Evolutionary conservation across 306 rosid species (phyloP).

Genomic region (Mimosa pudica): DNA sequence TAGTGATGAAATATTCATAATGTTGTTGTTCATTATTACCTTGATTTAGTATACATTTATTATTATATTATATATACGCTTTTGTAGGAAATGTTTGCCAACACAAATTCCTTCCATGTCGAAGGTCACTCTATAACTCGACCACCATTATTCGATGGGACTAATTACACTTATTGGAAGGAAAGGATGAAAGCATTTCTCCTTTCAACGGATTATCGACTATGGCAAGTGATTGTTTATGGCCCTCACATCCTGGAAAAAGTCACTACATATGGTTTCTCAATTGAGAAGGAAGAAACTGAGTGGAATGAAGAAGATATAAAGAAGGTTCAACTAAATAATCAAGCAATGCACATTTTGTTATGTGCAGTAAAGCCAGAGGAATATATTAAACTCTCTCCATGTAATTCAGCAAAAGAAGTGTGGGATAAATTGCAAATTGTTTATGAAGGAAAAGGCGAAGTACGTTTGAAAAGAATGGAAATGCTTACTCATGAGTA

Average conservation of each 20-base stretch:
- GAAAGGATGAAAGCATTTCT: not conserved
- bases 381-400: not conserved
- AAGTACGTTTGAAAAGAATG: too few relatives aligned
- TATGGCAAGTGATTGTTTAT: not conserved
- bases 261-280: too few relatives aligned
- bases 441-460: not conserved
- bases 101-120: not conserved
- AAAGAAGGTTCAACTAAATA: not conserved
- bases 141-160: not conserved
- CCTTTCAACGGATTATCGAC: not conserved
- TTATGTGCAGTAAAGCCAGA: not conserved
- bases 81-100: not conserved
- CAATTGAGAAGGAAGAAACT: too few relatives aligned
- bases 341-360: not conserved
- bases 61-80: too few relatives aligned
- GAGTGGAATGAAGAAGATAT: not conserved
- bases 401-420: not conserved
- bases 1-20: too few relatives aligned
- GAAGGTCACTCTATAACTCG: not conserved
- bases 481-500: too few relatives aligned
- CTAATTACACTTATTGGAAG: not conserved
- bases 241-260: not conserved
- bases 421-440: not conserved
- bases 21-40: too few relatives aligned
- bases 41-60: too few relatives aligned